Percentiles rank a stretch among this genome's conserved stretches.
These are phyloP conservation scores for Salix arbutifolia DNA, from an alignment of 345 rosid genomes.

Conservation along the genomic window DNA sequence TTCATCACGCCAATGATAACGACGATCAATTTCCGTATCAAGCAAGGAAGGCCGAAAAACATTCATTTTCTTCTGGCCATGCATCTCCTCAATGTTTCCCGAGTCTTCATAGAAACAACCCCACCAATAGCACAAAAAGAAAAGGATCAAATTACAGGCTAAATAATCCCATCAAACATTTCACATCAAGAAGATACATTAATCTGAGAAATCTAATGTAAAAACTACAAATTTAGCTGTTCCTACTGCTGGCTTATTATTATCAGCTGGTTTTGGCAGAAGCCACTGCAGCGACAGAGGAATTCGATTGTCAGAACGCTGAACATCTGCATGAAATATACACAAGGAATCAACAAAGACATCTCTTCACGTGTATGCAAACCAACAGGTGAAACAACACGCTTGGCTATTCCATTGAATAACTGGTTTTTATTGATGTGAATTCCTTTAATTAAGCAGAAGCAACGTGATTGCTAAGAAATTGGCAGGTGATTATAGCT, in stretches of 20 bases:
- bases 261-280: constrained; percentile 81
- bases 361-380: not conserved
- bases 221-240: constrained; percentile 19
- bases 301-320: constrained; percentile 64
- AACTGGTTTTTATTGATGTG: not conserved
- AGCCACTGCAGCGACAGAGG: constrained; percentile 99
- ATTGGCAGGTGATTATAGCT: not conserved
- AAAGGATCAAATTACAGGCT: not conserved
- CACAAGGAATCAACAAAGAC: not conserved
- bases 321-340: constrained; percentile 60
- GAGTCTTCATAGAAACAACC: constrained; percentile 31
- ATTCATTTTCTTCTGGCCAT: constrained; percentile 73
- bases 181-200: not conserved
- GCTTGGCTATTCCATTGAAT: not conserved
- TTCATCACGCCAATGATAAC: constrained; percentile 94
- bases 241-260: constrained; percentile 66
- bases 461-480: not conserved
- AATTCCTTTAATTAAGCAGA: not conserved
- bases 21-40: constrained; percentile 69
- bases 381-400: not conserved
- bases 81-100: constrained; percentile 57
- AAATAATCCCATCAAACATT: not conserved
- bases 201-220: not conserved
- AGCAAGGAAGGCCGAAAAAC: constrained; percentile 77
- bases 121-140: not conserved